Evolutionary conservation across 2,329 filamentous ascomycete genomes (phyloP).

Genomic region (Fonsecaea nubica): DNA sequence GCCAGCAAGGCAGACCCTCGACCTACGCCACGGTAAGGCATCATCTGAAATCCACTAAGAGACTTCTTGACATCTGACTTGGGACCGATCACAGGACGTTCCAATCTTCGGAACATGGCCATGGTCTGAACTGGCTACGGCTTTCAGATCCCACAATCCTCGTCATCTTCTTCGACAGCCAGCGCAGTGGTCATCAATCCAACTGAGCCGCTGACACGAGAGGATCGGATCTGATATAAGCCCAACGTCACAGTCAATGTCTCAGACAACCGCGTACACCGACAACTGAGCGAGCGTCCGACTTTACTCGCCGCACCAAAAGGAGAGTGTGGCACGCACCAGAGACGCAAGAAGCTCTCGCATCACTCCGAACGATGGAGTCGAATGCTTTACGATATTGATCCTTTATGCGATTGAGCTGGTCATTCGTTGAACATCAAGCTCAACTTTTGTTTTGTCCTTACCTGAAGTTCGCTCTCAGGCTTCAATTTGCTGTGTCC

Average conservation of each 20-base stretch:
- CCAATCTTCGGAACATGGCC: slow-evolving; percentile 39
- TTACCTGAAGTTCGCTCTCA: neutral
- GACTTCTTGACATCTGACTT: slow-evolving; percentile 9
- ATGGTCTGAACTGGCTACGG: slow-evolving; percentile 33
- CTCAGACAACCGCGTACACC: neutral
- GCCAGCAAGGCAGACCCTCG: slow-evolving; percentile 38
- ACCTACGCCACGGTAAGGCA: slow-evolving; percentile 39
- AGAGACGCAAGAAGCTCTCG: neutral
- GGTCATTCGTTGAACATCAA: slow-evolving; percentile 30
- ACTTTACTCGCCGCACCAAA: neutral
- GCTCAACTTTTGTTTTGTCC: slow-evolving; percentile 18
- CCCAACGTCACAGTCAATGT: slow-evolving; percentile 11
- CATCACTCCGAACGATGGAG: neutral
- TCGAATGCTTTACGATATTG: neutral
- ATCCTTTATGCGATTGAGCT: slow-evolving; percentile 24
- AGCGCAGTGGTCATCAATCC: neutral
- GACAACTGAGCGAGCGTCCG: neutral
- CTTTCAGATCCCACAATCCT: slow-evolving; percentile 21
- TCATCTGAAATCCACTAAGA: neutral
- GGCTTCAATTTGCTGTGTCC: neutral
- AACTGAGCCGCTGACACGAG: neutral
- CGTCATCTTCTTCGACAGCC: neutral
- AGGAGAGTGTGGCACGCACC: neutral
- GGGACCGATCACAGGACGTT: slow-evolving; percentile 32
- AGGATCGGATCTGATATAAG: slow-evolving; percentile 27